phyloP scores from a whole-genome alignment of 2,329 filamentous ascomycete species.

The Xylogone sp. region DNA sequence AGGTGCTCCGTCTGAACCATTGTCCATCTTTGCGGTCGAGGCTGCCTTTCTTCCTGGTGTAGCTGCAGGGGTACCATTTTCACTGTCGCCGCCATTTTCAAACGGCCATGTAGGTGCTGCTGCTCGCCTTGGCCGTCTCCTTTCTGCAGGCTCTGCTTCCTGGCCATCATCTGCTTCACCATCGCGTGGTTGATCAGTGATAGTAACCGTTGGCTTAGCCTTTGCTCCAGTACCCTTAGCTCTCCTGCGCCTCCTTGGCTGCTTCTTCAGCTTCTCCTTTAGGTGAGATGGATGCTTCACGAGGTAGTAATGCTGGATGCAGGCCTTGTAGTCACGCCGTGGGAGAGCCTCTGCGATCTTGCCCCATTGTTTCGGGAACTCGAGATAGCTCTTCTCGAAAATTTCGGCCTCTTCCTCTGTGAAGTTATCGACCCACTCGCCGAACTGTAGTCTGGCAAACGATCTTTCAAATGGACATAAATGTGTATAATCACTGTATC shows the following conservation, averaged over 20 bases:
- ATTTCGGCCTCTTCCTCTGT: constrained; percentile 63
- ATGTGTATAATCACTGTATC: constrained; percentile 64
- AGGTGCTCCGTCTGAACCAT: constrained; percentile 31
- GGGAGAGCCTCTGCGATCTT: constrained; percentile 66
- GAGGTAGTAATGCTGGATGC: constrained; percentile 83
- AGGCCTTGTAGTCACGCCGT: constrained; percentile 69
- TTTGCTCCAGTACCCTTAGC: constrained; percentile 53
- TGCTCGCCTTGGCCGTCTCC: constrained; percentile 57
- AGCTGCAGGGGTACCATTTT: constrained; percentile 52
- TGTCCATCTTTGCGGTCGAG: constrained; percentile 39
- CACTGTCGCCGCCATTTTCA: constrained; percentile 57
- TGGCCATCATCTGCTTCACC: constrained; percentile 24
- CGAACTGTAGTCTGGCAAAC: constrained; percentile 66
- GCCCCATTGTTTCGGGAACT: constrained; percentile 79
- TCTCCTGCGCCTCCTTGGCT: constrained; percentile 46
- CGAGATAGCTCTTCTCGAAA: constrained; percentile 72
- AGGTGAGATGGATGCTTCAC: constrained; percentile 73
- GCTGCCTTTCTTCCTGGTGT: constrained; percentile 51
- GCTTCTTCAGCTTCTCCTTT: constrained; percentile 70
- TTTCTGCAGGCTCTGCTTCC: constrained; percentile 42
- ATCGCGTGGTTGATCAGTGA: constrained; percentile 57
- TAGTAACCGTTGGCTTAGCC: constrained; percentile 59
- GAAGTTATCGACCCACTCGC: constrained; percentile 73
- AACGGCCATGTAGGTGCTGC: constrained; percentile 70
- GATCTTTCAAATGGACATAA: constrained; percentile 62